Evolutionary conservation across 768 basidiomycete genomes (phyloP).

Genomic region (Lepiota brunneoincarnata): DNA sequence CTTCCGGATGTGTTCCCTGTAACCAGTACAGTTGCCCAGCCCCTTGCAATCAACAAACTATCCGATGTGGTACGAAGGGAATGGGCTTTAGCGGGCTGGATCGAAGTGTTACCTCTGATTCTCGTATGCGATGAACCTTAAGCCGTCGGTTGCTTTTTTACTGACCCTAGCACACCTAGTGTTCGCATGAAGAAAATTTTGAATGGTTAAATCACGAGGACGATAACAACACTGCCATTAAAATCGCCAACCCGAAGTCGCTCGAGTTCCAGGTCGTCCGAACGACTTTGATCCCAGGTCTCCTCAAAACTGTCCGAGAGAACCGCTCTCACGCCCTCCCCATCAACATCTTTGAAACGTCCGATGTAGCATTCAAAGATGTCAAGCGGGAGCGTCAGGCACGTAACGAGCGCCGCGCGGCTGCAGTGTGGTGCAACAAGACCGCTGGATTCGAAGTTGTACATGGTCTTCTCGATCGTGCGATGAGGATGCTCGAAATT

Average conservation of each 20-base stretch:
- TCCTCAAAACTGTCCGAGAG: conserved; percentile 95
- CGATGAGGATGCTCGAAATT: conserved; percentile 95
- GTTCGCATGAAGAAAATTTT: conserved; percentile 98
- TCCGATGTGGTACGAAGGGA: conserved; percentile 86
- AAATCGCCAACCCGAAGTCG: conserved; percentile 96
- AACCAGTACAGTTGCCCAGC: conserved; percentile 94
- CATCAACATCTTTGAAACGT: conserved; percentile 89
- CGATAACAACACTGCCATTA: conserved; percentile 77
- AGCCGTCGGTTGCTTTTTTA: background rate
- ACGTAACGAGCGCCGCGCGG: conserved; percentile 84
- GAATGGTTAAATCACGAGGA: conserved; percentile 87
- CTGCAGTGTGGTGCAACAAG: conserved; percentile 94
- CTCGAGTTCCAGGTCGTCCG: conserved; percentile 98
- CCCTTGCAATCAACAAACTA: conserved; percentile 84
- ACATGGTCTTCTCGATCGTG: conserved; percentile 90
- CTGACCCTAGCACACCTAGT: conserved; percentile 43
- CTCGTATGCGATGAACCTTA: conserved; percentile 55
- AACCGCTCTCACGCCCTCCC: conserved; percentile 93
- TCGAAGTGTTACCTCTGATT: conserved; percentile 92
- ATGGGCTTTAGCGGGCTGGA: conserved; percentile 95
- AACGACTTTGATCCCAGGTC: conserved; percentile 91
- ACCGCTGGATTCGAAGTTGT: conserved; percentile 96
- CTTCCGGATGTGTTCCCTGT: conserved; percentile 88
- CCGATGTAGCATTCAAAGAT: conserved; percentile 94
- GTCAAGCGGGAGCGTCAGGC: conserved; percentile 72